Evolutionary conservation across 2,329 filamentous ascomycete species (phyloP), one percentile per base, ranked within the genome.

Genomic region (Pezicula carpinea): DNA sequence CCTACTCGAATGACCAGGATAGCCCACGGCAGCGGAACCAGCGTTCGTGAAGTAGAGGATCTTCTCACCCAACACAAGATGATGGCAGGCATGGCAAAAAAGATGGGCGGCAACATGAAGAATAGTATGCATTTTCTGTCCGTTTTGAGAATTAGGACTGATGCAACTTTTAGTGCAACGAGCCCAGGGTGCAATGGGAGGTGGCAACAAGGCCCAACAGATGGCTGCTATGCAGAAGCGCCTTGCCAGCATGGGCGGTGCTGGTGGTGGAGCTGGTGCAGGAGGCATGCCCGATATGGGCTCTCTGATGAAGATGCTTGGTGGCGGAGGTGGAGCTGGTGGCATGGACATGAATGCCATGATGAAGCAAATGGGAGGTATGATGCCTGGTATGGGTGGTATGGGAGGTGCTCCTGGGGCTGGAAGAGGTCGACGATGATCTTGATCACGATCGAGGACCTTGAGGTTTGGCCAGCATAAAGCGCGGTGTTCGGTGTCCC

Each of bases 21-120:
- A 41, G 93, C 93, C 0, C 81, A 84, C 44, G 93, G 93, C 0
- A 93, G 87, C 5, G 93, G 93, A 26, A 97, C 93, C 0, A 88
- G 81, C 33, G 93, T 99, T 2, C 81, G 81, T 19, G 93, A 99
- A 66, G 90, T 99, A 14, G 93, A 99, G 68, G 93, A 99, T 62
- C 75, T 99, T 6, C 79, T 99, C n/a, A 96, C 91, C 0, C 93
- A 99, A 69, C 92, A 97, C 66, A 85, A 89, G 59, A 96, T 97
- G 87, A 99, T 99, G 93, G 88, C 89, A 1, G 89, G 89, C 49
- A 96, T 99, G 90, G 93, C 93, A 41, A 99, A 97, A 83, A 95
- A 95, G 73, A 95, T 99, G 82, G 92, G 93, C 48, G 91, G 91
- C 33, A 91, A 89, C 65, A 95, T 96, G 86, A 93, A 93, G 72